Conservation (phyloP, 352 stramenopile genomes). For the Globisporangium acanthophoron region DNA sequence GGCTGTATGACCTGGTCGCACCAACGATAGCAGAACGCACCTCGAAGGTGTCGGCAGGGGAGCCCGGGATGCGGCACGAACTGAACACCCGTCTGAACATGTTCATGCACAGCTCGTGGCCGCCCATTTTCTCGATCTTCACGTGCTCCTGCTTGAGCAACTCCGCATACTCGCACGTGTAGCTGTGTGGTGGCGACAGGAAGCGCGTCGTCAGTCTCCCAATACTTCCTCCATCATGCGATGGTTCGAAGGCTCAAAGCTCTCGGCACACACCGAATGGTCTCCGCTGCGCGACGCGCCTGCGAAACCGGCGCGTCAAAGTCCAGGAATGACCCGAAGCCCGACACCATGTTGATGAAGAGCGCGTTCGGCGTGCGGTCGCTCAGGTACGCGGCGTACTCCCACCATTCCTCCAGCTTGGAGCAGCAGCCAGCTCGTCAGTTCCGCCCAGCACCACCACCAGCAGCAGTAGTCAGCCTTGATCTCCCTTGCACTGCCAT, state of each 20-base stretch:
- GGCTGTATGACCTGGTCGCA: neutral
- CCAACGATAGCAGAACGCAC: neutral
- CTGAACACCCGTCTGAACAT: constrained; percentile 89
- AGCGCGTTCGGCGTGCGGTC: constrained; percentile 81
- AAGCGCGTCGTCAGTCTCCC: constrained; percentile 7
- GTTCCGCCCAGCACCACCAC: too few relatives aligned
- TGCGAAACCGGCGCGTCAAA: constrained; percentile 63
- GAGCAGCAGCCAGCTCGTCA: neutral
- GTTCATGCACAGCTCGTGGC: constrained; percentile 85
- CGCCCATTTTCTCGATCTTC: constrained; percentile 83
- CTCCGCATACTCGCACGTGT: constrained; percentile 85
- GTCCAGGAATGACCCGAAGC: constrained; percentile 92
- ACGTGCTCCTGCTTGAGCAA: constrained; percentile 79
- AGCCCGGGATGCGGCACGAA: constrained; percentile 83
- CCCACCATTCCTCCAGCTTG: constrained; percentile 90
- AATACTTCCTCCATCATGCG: constrained; percentile 4
- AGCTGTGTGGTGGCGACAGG: constrained; percentile 34
- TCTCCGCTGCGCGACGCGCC: constrained; percentile 50
- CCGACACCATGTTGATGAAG: constrained; percentile 94
- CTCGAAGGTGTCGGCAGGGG: constrained; percentile 44
- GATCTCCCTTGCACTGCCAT: neutral
- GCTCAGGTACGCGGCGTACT: constrained; percentile 80
- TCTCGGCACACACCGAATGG: constrained; percentile 26
- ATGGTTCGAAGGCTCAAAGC: neutral
- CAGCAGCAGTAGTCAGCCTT: neutral